Base-by-base conservation (phyloP, 345 rosid species). In the Gossypium thurberi region DNA sequence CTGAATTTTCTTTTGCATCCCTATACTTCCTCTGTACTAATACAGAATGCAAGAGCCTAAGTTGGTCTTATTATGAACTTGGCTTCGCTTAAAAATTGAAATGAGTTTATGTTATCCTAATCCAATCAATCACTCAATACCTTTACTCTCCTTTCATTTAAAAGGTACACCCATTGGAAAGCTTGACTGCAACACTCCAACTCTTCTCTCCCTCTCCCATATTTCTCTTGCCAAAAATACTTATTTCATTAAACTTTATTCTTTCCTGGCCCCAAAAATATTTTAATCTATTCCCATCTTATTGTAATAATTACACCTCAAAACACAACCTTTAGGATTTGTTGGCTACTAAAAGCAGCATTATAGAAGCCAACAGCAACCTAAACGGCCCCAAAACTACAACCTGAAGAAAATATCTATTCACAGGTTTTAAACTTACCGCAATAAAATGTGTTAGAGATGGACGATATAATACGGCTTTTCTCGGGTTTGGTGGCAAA, bases 361-460 rank as follows among this genome's bases (percentile, higher is more conserved):
- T 57, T 21, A 21, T 20, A 8, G 61, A 26, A 57, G 33, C 61
- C 61, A 57, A 21, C 25, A 10, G 28, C 61, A 57, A 21, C 33
- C 26, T 57, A 57, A 57, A 23, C 37, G 7, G 17, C 7, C 62
- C 64, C 18, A 46, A 43, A 3, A 46, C 46, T 4, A 46, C 42
- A 59, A 72, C 25, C 40, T 15, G 55, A 25, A 59, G 17, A 65
- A 65, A 44, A 44, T 2, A 37, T 1, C 26, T 4, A 63, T 12
- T 52, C 52, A 52, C n/a, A 18, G 51, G 62, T 40, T 64, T 71
- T 61, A 68, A 67, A 88, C 97, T 82, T 76, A 94, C 98, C 74
- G 98, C 98, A 82, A 94, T 79, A 78, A 90, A 82, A 83, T 94
- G 93, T 20, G 97, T 92, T 53, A 87, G 79, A 7, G 98, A 89